phyloP scores from a whole-genome alignment of 139 green algal genomes.

The Desmodesmus armatus region DNA sequence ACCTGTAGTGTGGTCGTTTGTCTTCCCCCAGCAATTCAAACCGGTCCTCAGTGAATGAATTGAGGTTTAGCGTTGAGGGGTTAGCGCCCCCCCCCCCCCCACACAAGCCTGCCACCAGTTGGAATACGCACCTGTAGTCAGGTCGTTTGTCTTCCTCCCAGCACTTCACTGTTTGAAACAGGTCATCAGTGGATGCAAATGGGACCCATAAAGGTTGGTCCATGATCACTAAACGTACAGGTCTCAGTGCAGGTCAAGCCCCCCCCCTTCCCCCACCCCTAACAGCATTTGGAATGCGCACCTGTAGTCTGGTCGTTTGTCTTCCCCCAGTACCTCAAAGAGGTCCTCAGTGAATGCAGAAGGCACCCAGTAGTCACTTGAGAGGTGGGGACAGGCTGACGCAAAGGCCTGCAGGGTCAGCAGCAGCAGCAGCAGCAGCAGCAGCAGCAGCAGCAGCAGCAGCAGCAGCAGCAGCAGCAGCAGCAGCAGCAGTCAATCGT shows the following conservation, averaged over 20 bases:
- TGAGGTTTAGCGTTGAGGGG: neutral
- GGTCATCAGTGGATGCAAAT: constrained; percentile 83
- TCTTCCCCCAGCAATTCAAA: constrained; percentile 81
- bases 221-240: neutral
- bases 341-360: constrained; percentile 85
- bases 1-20: constrained; percentile 79
- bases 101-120: neutral
- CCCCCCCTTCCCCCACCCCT: neutral
- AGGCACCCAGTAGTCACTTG: constrained; percentile 77
- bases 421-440: constrained; percentile 30
- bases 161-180: constrained; percentile 83
- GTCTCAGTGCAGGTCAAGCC: neutral
- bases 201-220: constrained; percentile 37
- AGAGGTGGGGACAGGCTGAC: constrained; percentile 69
- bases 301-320: constrained; percentile 77
- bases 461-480: no score
- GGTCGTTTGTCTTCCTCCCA: constrained; percentile 59
- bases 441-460: neutral
- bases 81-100: no score
- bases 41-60: constrained; percentile 85
- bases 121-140: constrained; percentile 75
- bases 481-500: neutral
- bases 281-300: neutral
- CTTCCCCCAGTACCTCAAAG: constrained; percentile 80
- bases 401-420: constrained; percentile 81